phyloP scores from a whole-genome alignment of 768 basidiomycete species.

The Cyclocybe aegerita region DNA sequence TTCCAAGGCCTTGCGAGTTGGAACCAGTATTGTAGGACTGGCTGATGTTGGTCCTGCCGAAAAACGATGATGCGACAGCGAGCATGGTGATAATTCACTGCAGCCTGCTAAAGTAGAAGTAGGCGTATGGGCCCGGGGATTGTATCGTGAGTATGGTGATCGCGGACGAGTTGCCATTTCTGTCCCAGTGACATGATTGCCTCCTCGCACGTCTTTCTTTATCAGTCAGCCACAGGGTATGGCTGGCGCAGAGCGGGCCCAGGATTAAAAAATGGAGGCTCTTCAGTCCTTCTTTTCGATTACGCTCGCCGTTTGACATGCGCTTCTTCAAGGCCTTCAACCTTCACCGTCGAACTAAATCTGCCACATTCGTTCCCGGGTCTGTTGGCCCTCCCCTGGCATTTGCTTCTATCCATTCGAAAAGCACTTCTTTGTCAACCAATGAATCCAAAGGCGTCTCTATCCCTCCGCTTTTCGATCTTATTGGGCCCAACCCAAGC shows the following conservation, averaged over 20 bases:
- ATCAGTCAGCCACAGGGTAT: no score
- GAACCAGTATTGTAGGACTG: constrained; percentile 73
- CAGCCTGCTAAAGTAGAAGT: neutral
- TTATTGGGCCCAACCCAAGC: constrained; percentile 10
- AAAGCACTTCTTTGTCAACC: constrained; percentile 2
- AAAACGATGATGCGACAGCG: constrained; percentile 82
- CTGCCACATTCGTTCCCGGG: constrained; percentile 37
- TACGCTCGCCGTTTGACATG: constrained; percentile 25
- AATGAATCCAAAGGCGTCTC: neutral
- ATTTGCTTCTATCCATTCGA: constrained; percentile 14
- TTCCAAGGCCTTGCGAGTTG: constrained; percentile 30
- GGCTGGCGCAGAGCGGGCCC: no score
- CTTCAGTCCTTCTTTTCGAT: neutral
- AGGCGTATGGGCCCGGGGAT: no score
- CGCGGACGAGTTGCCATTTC: no score
- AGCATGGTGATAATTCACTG: constrained; percentile 48
- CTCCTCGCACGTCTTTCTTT: no score
- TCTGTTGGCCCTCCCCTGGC: constrained; percentile 14
- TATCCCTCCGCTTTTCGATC: constrained; percentile 13
- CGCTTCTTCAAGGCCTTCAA: constrained; percentile 44
- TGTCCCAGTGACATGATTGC: no score
- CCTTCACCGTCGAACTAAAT: constrained; percentile 47
- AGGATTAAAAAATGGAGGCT: no score
- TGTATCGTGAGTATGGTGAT: no score
- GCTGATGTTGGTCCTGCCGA: constrained; percentile 76